phyloP scores from a whole-genome alignment of 495 filamentous ascomycete species.

The Aspergillus asperescens region DNA sequence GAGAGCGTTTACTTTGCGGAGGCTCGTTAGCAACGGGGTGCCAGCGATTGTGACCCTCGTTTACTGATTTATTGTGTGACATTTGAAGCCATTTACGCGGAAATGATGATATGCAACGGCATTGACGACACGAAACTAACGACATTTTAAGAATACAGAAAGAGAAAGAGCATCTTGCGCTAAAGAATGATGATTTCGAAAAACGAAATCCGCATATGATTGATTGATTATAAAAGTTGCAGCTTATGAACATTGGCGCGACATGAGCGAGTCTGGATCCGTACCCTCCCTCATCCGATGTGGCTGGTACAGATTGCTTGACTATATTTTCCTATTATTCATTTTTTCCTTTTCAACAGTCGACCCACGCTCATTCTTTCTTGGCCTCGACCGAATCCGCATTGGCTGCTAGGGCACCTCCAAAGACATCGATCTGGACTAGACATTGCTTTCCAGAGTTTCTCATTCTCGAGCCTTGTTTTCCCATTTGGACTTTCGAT shows the following conservation, averaged over 20 bases:
- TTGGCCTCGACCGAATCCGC: background rate
- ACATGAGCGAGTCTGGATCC: slow-evolving; percentile 5
- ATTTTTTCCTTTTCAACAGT: background rate
- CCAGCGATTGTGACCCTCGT: slow-evolving; percentile 16
- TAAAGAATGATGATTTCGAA: slow-evolving; percentile 11
- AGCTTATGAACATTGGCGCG: slow-evolving; percentile 3
- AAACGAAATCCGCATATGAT: slow-evolving; percentile 2
- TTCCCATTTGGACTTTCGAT: background rate
- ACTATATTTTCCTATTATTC: slow-evolving; percentile 8
- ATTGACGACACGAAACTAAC: slow-evolving; percentile 40
- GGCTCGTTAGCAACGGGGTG: background rate
- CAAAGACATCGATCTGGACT: background rate
- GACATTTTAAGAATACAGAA: slow-evolving; percentile 21
- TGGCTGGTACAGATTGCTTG: slow-evolving; percentile 1
- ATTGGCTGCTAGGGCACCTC: background rate
- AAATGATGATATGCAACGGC: slow-evolving; percentile 35
- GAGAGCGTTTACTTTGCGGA: background rate
- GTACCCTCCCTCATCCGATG: background rate
- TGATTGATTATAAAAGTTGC: slow-evolving; percentile 10
- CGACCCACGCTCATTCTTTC: background rate
- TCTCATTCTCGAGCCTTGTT: background rate
- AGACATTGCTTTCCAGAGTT: background rate
- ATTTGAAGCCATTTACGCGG: slow-evolving; percentile 10
- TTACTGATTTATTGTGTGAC: slow-evolving; percentile 28
- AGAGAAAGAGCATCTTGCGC: slow-evolving; percentile 18